Conservation (phyloP, 805 yeast genomes). For the Schizosaccharomyces octosporus region DNA sequence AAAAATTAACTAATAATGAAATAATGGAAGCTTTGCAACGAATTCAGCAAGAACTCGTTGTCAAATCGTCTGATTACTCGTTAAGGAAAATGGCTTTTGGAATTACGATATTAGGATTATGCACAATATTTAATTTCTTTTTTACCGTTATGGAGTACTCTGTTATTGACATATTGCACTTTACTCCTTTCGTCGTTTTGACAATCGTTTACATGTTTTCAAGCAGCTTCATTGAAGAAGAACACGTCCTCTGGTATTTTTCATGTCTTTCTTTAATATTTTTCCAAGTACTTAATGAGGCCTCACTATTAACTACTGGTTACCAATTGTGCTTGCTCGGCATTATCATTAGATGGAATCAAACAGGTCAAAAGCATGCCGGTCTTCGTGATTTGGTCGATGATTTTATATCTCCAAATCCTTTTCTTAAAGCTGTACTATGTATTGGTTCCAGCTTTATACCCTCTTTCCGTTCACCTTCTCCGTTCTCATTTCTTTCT, state of each 20-base stretch:
- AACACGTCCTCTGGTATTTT: conserved; percentile 90
- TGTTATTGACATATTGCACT: not conserved
- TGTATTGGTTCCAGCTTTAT: not conserved
- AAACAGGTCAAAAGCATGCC: not conserved
- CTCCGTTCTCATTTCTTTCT: not conserved
- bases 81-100: not conserved
- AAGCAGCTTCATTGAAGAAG: conserved; percentile 82
- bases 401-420: conserved; percentile 18
- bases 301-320: not conserved
- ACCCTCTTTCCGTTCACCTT: not conserved
- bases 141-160: not conserved
- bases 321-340: not conserved
- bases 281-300: not conserved
- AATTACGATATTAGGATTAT: not conserved
- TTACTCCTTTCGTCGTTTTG: not conserved
- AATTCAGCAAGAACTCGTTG: not conserved
- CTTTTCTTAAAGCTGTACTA: not conserved
- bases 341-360: not conserved
- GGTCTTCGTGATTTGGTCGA: not conserved
- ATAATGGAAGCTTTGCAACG: not conserved
- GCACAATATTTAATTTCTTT: not conserved
- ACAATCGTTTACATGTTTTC: conserved; percentile 31
- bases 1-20: not conserved
- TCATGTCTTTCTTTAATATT: not conserved
- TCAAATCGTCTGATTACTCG: not conserved